Conservation (phyloP, 176 grass and related monocot species). For the Cenchrus purpureus region DNA sequence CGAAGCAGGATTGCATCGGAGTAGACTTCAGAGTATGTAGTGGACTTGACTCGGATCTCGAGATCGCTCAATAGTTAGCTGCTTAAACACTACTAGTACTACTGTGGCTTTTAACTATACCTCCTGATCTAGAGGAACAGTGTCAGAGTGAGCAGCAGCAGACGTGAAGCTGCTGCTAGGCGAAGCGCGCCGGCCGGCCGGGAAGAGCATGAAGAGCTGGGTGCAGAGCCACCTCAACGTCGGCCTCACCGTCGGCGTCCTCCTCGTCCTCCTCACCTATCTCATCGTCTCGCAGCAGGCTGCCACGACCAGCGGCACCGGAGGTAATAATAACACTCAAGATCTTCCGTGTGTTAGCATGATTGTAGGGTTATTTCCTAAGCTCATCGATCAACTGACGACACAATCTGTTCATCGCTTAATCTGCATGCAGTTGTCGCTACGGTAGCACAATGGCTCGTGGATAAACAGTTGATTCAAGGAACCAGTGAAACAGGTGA, state of each 20-base stretch:
- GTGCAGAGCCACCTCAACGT: slow-evolving; percentile 41
- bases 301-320: neutral
- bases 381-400: neutral
- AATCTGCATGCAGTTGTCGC: slow-evolving; percentile 10
- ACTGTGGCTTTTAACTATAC: neutral
- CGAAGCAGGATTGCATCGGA: too few relatives aligned
- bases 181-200: neutral
- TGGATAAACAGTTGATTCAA: neutral
- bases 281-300: slow-evolving; percentile 54
- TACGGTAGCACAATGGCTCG: neutral
- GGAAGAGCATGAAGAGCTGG: slow-evolving; percentile 29
- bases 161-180: neutral
- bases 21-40: too few relatives aligned
- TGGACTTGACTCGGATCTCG: neutral
- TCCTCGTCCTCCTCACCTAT: slow-evolving; percentile 70
- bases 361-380: too few relatives aligned
- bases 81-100: neutral
- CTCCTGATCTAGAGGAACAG: neutral
- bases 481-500: neutral
- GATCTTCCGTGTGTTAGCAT: too few relatives aligned
- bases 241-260: slow-evolving; percentile 54
- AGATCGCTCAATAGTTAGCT: neutral
- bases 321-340: slow-evolving; percentile 8
- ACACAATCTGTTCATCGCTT: neutral
- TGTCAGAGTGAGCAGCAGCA: neutral